Conservation (phyloP, 768 basidiomycete species). For the Lactarius deliciosus region DNA sequence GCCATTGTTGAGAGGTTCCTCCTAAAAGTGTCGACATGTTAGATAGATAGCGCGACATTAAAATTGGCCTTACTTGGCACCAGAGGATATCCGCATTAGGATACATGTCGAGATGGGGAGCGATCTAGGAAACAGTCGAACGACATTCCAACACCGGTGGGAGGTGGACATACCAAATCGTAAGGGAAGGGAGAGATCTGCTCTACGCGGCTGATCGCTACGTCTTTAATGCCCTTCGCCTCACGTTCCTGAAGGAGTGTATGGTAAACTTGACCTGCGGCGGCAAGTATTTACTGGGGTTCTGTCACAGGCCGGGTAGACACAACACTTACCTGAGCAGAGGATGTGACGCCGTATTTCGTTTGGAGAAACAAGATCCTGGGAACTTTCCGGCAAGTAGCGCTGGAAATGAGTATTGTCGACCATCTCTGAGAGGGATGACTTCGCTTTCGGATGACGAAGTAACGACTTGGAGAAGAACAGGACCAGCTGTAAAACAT, state of each 20-base stretch:
- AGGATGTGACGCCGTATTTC: constrained; percentile 90
- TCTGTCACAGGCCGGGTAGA: neutral
- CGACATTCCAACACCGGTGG: neutral
- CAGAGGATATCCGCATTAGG: constrained; percentile 92
- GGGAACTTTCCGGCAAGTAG: constrained; percentile 84
- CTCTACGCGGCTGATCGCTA: constrained; percentile 92
- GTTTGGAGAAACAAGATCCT: constrained; percentile 73
- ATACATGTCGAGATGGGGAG: constrained; percentile 93
- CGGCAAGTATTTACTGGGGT: neutral
- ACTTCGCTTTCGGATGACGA: constrained; percentile 91
- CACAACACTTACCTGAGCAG: constrained; percentile 62
- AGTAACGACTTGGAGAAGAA: constrained; percentile 98
- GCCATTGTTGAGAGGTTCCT: constrained; percentile 97
- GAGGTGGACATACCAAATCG: constrained; percentile 62
- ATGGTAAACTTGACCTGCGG: constrained; percentile 88
- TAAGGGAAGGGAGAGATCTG: constrained; percentile 98
- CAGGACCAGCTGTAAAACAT: constrained; percentile 61
- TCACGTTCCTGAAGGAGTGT: constrained; percentile 87
- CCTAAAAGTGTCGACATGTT: constrained; percentile 41
- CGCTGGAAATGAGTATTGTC: constrained; percentile 91
- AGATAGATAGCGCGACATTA: neutral
- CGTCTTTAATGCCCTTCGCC: constrained; percentile 84
- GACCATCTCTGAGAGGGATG: constrained; percentile 82
- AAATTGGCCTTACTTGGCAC: constrained; percentile 66
- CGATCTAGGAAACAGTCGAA: constrained; percentile 51